Percentiles rank a stretch among this genome's conserved stretches.
phyloP scores from a whole-genome alignment of 345 rosid genomes.

The Hibiscus syriacus region DNA sequence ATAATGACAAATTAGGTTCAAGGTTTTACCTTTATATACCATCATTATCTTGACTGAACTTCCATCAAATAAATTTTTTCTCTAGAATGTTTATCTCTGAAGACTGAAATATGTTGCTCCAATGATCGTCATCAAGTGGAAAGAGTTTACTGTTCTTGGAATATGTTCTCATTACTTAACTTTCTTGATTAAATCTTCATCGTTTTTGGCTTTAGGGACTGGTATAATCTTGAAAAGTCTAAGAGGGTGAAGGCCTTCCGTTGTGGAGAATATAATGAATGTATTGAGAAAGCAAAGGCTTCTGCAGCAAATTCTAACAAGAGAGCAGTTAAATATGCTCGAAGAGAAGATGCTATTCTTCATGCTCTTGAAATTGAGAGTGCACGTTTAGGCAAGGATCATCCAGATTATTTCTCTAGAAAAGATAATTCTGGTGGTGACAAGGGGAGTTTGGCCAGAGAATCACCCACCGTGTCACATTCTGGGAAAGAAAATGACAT shows the following conservation, averaged over 20 bases:
- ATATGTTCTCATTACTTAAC: background rate
- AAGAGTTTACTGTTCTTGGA: background rate
- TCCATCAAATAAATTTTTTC: background rate
- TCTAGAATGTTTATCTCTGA: background rate
- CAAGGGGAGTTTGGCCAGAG: conserved; percentile 33
- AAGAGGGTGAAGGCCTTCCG: conserved; percentile 94
- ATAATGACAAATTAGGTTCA: background rate
- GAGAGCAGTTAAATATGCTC: conserved; percentile 71
- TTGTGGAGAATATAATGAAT: conserved; percentile 82
- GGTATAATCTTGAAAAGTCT: conserved; percentile 94
- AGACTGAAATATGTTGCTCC: background rate
- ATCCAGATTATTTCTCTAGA: conserved; percentile 28
- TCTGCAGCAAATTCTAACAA: conserved; percentile 57
- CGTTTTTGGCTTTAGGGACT: conserved; percentile 54
- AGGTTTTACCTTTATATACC: background rate
- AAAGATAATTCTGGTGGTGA: conserved; percentile 25
- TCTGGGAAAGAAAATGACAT: conserved; percentile 42
- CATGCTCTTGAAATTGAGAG: conserved; percentile 89
- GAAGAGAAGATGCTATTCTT: conserved; percentile 90
- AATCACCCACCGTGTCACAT: conserved; percentile 40
- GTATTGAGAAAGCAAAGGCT: conserved; percentile 82
- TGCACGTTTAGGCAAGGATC: conserved; percentile 52
- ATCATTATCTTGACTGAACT: background rate
- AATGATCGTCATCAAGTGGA: background rate
- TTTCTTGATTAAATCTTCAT: conserved; percentile 4